Evolutionary conservation across 2,329 filamentous ascomycete species (phyloP).

Genomic region (Botrytis porri): DNA sequence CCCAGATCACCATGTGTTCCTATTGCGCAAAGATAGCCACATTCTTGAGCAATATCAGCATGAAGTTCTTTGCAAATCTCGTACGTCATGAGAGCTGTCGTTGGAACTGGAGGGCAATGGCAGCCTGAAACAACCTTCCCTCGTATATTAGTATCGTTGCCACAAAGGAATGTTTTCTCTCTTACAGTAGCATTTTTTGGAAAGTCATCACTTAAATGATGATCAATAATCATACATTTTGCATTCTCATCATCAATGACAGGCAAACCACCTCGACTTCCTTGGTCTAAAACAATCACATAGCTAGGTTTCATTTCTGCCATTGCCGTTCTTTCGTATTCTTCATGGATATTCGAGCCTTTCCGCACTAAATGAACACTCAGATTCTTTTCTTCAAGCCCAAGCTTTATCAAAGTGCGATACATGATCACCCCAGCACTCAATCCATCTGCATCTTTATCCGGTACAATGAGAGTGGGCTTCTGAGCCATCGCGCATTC

Average conservation of each 20-base stretch:
- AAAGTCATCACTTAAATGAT: constrained; percentile 58
- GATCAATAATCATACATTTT: constrained; percentile 60
- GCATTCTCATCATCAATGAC: constrained; percentile 49
- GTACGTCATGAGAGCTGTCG: constrained; percentile 62
- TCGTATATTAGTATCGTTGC: not conserved
- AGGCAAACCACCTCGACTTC: constrained; percentile 53
- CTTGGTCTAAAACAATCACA: constrained; percentile 65
- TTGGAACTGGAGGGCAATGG: constrained; percentile 62
- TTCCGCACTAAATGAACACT: constrained; percentile 58
- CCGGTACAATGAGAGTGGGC: constrained; percentile 59
- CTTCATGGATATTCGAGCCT: constrained; percentile 56
- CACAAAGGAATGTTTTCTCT: not conserved
- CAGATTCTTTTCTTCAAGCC: constrained; percentile 52
- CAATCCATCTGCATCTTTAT: constrained; percentile 68
- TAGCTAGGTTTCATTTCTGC: constrained; percentile 49
- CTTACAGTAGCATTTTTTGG: constrained; percentile 43
- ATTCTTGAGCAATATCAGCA: constrained; percentile 46
- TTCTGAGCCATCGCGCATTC: constrained; percentile 53
- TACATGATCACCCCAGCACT: constrained; percentile 61
- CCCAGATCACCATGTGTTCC: constrained; percentile 67
- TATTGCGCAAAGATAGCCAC: constrained; percentile 61
- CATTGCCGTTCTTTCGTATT: constrained; percentile 52
- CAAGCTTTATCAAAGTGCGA: constrained; percentile 57
- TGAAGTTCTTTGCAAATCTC: constrained; percentile 59
- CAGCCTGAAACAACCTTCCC: constrained; percentile 58